phyloP scores from a whole-genome alignment of 1,139 yeast genomes.

The Blastobotrys aristatus region DNA sequence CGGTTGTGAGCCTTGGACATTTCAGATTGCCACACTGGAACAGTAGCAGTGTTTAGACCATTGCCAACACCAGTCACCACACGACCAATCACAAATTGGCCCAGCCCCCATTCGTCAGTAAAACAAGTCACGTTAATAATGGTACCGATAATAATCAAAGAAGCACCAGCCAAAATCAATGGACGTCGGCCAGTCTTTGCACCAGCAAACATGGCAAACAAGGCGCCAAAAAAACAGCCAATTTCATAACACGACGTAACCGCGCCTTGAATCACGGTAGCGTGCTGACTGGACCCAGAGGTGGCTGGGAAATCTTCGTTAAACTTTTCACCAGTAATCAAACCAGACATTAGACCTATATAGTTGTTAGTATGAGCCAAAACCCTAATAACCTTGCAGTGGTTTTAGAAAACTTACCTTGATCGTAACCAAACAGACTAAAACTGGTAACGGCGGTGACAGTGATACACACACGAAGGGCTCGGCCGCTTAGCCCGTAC shows the following conservation, averaged over 20 bases:
- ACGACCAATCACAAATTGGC: slow-evolving; percentile 72
- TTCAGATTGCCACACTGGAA: slow-evolving; percentile 83
- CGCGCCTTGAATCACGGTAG: slow-evolving; percentile 49
- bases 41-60: slow-evolving; percentile 74
- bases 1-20: slow-evolving; percentile 68
- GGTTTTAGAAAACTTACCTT: slow-evolving; percentile 40
- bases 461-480: slow-evolving; percentile 47
- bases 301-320: slow-evolving; percentile 49
- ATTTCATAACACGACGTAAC: slow-evolving; percentile 71
- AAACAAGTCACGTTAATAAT: slow-evolving; percentile 60
- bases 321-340: slow-evolving; percentile 59
- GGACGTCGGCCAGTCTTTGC: slow-evolving; percentile 34
- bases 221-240: slow-evolving; percentile 75
- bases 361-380: not conserved
- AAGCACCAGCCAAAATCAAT: slow-evolving; percentile 45
- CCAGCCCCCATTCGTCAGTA: slow-evolving; percentile 54
- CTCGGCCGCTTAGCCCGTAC: slow-evolving; percentile 39
- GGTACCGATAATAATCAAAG: slow-evolving; percentile 55
- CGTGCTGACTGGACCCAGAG: slow-evolving; percentile 23
- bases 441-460: slow-evolving; percentile 58
- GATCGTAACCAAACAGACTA: slow-evolving; percentile 67
- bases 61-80: slow-evolving; percentile 74
- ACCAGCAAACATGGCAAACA: slow-evolving; percentile 48
- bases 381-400: slow-evolving; percentile 41
- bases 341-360: slow-evolving; percentile 42